Conservation (phyloP, 2,329 filamentous ascomycete species). For the Neonectria faginata region DNA sequence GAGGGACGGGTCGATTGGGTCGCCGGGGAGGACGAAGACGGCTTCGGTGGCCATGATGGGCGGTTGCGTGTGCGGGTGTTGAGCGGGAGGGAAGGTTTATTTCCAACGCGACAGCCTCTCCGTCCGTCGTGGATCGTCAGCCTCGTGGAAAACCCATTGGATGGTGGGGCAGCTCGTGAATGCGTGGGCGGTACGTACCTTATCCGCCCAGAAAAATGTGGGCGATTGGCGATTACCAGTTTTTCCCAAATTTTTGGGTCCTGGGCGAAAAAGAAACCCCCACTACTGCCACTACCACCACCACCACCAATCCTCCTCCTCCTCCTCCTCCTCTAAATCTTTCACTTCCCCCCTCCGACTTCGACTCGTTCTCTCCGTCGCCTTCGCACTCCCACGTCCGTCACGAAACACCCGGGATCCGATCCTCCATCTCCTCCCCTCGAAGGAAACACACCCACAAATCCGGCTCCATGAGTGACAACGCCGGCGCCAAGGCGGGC, state of each 20-base stretch:
- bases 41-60: slow-evolving; percentile 66
- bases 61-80: slow-evolving; percentile 15
- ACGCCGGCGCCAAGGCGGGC: slow-evolving; percentile 56
- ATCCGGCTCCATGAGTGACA: slow-evolving; percentile 59
- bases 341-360: slow-evolving; percentile 30
- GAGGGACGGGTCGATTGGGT: slow-evolving; percentile 72
- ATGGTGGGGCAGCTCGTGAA: slow-evolving; percentile 24
- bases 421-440: slow-evolving; percentile 21
- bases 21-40: slow-evolving; percentile 84
- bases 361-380: slow-evolving; percentile 17
- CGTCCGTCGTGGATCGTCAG: slow-evolving; percentile 4
- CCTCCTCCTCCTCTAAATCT: slow-evolving; percentile 36
- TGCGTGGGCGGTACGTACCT: slow-evolving; percentile 36
- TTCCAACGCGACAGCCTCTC: slow-evolving; percentile 34
- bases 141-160: slow-evolving; percentile 25
- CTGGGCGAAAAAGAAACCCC: slow-evolving; percentile 43
- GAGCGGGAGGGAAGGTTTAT: neutral
- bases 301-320: slow-evolving; percentile 11
- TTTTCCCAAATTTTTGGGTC: slow-evolving; percentile 40
- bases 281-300: slow-evolving; percentile 39
- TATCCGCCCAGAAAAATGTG: slow-evolving; percentile 36
- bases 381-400: slow-evolving; percentile 13
- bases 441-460: slow-evolving; percentile 11
- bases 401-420: slow-evolving; percentile 29
- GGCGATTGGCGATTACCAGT: slow-evolving; percentile 42